Percentiles rank a stretch among this genome's conserved stretches.
Conservation (phyloP, 345 rosid genomes). For the Anacardium occidentale region DNA sequence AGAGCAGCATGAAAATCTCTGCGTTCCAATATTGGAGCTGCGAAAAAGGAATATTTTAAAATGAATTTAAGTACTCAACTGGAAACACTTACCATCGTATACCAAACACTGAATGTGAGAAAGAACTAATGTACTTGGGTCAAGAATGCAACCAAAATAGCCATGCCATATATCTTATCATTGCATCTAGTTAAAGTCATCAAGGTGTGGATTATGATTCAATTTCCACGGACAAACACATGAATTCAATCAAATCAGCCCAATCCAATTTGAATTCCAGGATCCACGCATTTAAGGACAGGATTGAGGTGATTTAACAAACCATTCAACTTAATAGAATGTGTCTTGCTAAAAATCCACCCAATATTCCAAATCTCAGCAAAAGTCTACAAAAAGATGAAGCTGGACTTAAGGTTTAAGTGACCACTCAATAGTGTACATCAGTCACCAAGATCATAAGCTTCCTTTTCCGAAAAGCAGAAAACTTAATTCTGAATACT, state of each 20-base stretch:
- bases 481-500: too few species aligned
- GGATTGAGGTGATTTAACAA: neutral
- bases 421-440: too few species aligned
- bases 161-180: too few species aligned
- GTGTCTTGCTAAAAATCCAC: neutral
- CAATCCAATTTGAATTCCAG: too few species aligned
- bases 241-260: neutral
- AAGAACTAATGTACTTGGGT: too few species aligned
- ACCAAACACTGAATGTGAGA: neutral
- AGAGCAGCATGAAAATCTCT: constrained; percentile 37
- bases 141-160: too few species aligned
- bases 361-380: neutral
- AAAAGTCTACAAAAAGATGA: neutral
- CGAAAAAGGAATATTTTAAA: constrained; percentile 21
- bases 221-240: too few species aligned
- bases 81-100: neutral
- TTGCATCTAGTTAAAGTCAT: neutral
- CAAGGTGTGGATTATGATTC: neutral
- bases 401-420: neutral
- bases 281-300: too few species aligned
- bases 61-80: neutral
- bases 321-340: neutral
- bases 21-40: constrained; percentile 59
- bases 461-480: too few species aligned
- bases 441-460: too few species aligned